These are phyloP conservation scores for Verticillium zaregamsianum DNA, from an alignment of 2,329 filamentous ascomycete genomes.

Conservation along the genomic window DNA sequence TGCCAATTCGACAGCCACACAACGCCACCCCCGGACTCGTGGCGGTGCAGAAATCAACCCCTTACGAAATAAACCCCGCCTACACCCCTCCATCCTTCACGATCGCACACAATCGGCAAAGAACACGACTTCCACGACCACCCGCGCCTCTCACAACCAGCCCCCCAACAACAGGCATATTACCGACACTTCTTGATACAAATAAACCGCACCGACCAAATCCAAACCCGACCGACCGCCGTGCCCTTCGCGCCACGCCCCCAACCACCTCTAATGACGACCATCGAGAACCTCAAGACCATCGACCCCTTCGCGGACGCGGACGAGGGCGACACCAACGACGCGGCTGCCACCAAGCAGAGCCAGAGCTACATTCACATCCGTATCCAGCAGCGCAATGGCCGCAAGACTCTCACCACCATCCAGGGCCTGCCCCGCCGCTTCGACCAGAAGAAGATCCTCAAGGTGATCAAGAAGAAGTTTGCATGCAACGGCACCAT, in stretches of 20 bases:
- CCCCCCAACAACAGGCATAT: not conserved
- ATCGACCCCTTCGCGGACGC: slow-evolving; percentile 17
- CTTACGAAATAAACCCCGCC: not conserved
- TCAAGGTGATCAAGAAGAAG: slow-evolving; percentile 99
- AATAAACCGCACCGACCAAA: not conserved
- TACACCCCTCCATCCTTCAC: not conserved
- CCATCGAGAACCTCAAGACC: slow-evolving; percentile 17
- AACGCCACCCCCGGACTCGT: not conserved
- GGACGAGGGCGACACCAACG: slow-evolving; percentile 14
- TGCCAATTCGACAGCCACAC: not conserved
- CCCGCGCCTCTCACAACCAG: not conserved
- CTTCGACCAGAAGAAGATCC: slow-evolving; percentile 99
- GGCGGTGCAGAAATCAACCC: not conserved
- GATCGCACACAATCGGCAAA: not conserved
- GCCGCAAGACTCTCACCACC: slow-evolving; percentile 99
- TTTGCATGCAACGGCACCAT: slow-evolving; percentile 17
- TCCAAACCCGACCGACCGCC: not conserved
- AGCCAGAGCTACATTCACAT: slow-evolving; percentile 16
- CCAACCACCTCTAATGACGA: slow-evolving; percentile 10
- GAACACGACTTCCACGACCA: not conserved
- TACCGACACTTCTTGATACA: not conserved
- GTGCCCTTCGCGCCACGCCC: not conserved
- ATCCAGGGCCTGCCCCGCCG: slow-evolving; percentile 98
- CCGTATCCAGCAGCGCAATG: slow-evolving; percentile 30
- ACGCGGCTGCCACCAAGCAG: slow-evolving; percentile 11